Conservation (phyloP, 352 stramenopile species). For the Globisporangium barbulae region DNA sequence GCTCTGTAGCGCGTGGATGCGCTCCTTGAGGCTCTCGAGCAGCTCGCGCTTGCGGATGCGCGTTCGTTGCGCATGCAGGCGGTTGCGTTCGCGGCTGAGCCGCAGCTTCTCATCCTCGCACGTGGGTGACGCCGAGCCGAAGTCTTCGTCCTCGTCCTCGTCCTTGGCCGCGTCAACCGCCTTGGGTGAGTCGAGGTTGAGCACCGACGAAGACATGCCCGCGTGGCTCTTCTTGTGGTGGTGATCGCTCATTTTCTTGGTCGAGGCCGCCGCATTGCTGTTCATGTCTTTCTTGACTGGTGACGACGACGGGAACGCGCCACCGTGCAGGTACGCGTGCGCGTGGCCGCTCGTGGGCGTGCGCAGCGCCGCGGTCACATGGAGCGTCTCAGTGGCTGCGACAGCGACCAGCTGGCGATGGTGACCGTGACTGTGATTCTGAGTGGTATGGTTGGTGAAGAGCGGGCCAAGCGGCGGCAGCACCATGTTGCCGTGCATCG, state of each 20-base stretch:
- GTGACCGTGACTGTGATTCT: background rate
- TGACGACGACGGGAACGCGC: constrained; percentile 49
- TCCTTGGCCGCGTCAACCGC: background rate
- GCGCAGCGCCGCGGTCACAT: constrained; percentile 22
- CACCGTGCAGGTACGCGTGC: constrained; percentile 19
- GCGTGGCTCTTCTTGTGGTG: constrained; percentile 11
- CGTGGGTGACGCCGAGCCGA: constrained; percentile 13
- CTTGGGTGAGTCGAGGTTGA: constrained; percentile 41
- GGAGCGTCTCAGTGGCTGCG: constrained; percentile 35
- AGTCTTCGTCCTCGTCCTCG: background rate
- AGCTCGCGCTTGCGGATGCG: constrained; percentile 74
- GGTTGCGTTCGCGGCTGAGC: constrained; percentile 72
- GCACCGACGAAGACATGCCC: constrained; percentile 24
- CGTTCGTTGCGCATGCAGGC: constrained; percentile 70
- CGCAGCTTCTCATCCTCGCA: constrained; percentile 66
- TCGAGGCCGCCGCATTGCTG: background rate
- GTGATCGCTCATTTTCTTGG: background rate
- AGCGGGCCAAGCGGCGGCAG: constrained; percentile 55
- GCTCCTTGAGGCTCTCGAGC: constrained; percentile 70
- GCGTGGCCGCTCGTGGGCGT: constrained; percentile 57
- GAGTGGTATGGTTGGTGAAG: constrained; percentile 26
- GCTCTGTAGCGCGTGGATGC: constrained; percentile 53
- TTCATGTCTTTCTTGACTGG: constrained; percentile 54
- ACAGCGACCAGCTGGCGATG: constrained; percentile 19
- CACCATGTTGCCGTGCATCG: constrained; percentile 49